Evolutionary conservation across 176 grass and related monocot genomes (phyloP), one percentile per base, ranked within the genome.

Genomic region (Musa itinerans): DNA sequence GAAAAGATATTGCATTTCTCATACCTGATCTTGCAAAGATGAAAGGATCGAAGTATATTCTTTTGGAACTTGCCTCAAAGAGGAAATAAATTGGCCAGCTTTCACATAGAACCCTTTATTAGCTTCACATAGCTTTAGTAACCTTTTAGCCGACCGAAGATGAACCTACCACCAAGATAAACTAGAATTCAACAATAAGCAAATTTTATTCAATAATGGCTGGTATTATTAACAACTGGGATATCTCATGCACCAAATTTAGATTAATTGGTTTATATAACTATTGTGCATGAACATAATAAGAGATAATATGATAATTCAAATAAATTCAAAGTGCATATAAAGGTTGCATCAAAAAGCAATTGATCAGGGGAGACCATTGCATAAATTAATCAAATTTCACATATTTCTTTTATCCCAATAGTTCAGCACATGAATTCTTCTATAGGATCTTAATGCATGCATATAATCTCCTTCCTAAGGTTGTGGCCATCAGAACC

Each of bases 61-160:
- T 75, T 87, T 89, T 53, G 90, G 90, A 51, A 91, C 86, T 84
- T 97, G 94, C 83, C 88, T 93, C 71, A 93, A 71, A 74, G 88
- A 89, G 58, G 94, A 97, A 83, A 93, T 86, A 87, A 83, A 97
- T 73, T 97, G 94, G 67, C 90, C 94, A 63, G 94, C 94, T 83
- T 97, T 97, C 54, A 97, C 94, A 89, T 97, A 97, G 84, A 97
- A 97, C 0, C 94, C 90, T 78, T 88, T 84, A 74, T 97, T 97
- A 11, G 21, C 74, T 91, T 97, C 78, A 65, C 90, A 97, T 17
- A 97, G 72, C 77, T 78, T 87, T 68, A 90, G 84, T 63, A 97
- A 74, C 52, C 82, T 93, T 78, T 91, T 85, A 29, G 94, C 88
- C 29, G 94, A 97, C 71, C 90, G 78, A 78, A 85, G 82, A 83